These are phyloP conservation scores for Scopulariopsis brevicaulis DNA, from an alignment of 2,329 filamentous ascomycete species.

Conservation along the genomic window DNA sequence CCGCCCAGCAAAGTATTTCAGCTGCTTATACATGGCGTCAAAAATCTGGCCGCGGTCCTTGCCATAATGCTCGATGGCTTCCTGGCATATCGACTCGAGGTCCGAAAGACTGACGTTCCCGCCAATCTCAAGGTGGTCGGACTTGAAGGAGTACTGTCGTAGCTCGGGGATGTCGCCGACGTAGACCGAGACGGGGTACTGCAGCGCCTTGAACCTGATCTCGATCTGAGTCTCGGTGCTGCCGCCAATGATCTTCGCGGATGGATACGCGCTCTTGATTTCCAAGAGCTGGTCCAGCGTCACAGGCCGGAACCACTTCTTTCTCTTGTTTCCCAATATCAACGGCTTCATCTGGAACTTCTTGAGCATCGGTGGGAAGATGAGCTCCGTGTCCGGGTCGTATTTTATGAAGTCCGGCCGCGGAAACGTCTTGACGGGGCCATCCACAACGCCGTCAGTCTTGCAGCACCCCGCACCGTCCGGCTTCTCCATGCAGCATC, in stretches of 20 bases:
- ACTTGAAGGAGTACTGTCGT: constrained; percentile 66
- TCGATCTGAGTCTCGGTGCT: constrained; percentile 98
- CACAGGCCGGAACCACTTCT: constrained; percentile 85
- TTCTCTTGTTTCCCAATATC: constrained; percentile 87
- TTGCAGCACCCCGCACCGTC: constrained; percentile 59
- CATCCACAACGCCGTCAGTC: constrained; percentile 36
- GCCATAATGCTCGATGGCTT: constrained; percentile 74
- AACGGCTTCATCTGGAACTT: constrained; percentile 75
- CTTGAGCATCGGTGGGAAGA: constrained; percentile 78
- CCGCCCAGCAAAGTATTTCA: constrained; percentile 86
- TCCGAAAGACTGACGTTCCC: constrained; percentile 91
- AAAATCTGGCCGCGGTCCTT: constrained; percentile 64
- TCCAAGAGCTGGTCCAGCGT: constrained; percentile 79
- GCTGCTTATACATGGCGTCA: constrained; percentile 82
- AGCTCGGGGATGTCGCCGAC: constrained; percentile 90
- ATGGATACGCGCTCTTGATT: constrained; percentile 77
- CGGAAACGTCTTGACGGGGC: constrained; percentile 56
- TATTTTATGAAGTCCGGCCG: constrained; percentile 91
- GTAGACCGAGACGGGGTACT: constrained; percentile 82
- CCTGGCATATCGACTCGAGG: constrained; percentile 70
- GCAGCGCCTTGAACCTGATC: constrained; percentile 92
- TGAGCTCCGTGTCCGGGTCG: constrained; percentile 85
- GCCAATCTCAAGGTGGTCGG: constrained; percentile 80
- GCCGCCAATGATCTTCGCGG: constrained; percentile 88
- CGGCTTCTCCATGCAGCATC: constrained; percentile 63